Base-by-base conservation (phyloP, 805 yeast genomes). In the Lachancea lanzarotensis region DNA sequence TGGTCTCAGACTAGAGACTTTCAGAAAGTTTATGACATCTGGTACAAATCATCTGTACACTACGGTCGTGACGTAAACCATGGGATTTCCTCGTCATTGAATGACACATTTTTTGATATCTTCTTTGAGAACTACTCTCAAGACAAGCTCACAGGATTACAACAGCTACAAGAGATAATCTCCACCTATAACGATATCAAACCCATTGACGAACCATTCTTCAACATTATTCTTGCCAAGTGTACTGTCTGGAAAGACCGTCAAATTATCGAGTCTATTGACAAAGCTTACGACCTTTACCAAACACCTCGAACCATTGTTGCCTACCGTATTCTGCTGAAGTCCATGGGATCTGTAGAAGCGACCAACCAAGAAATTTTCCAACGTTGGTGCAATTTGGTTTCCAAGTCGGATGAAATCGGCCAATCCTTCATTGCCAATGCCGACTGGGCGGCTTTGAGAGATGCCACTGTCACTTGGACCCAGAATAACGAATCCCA, bases 371-470 rank as follows among this genome's bases (percentile, higher is more conserved):
- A 65, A 8, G 82, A 78, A 46, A 81, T 87, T 48, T 62, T 79
- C 49, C 56, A 62, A 27, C 71, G 72, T 50, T 82, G 87, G 88
- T 68, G 71, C 47, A 73, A 75, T 39, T 64, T 75, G 38, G 63
- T 81, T 34, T 39, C 50, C 33, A 73, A 77, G 51, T 79, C 81
- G 47, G 75, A 73, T 29, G 65, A 63, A 38, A 72, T 70, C 41
- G 79, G 79, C 10, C 77, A 75, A 64, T 66, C 63, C 33, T 82
- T 80, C 58, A 80, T 84, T 53, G 89, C 91, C 6, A 80, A 79
- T 60, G 91, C 93, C 10, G 91, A 84, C 65, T 84, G 91, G 91
- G 82, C 86, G 33, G 84, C 91, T 2, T 63, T 85, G 46, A 78
- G 90, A 67, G 89, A 82, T 61, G 86, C 91, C 17, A 84, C 93